These are phyloP conservation scores for Saturnispora halmiae DNA, from an alignment of 805 yeast species.

Conservation along the genomic window DNA sequence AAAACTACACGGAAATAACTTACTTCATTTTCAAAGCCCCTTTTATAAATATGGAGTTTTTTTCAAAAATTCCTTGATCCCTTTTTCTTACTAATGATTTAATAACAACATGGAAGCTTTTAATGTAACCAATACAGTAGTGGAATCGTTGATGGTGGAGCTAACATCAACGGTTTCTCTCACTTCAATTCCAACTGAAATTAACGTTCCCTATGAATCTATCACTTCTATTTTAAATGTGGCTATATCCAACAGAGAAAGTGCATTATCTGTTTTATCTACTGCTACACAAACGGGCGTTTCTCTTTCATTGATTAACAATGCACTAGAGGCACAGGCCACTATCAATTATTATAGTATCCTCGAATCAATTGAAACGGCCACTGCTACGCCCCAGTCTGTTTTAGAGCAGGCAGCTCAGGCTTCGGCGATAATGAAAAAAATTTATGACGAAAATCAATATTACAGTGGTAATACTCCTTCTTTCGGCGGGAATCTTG, in stretches of 20 bases:
- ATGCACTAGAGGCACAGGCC: slow-evolving; percentile 18
- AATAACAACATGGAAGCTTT: neutral
- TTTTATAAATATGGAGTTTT: too few species aligned
- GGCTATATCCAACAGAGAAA: slow-evolving; percentile 5
- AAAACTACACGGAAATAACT: neutral
- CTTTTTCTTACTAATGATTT: neutral
- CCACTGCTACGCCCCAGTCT: slow-evolving; percentile 15
- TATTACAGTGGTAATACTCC: slow-evolving; percentile 40
- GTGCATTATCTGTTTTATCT: slow-evolving; percentile 6
- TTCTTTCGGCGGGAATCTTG: slow-evolving; percentile 46
- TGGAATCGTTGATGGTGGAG: neutral
- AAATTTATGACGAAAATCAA: slow-evolving; percentile 15
- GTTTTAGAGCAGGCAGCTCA: slow-evolving; percentile 18
- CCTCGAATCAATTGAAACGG: slow-evolving; percentile 21
- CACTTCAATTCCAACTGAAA: slow-evolving; percentile 17
- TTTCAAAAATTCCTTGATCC: neutral
- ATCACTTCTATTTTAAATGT: slow-evolving; percentile 13
- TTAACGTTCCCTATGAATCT: slow-evolving; percentile 10
- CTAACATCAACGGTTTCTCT: neutral
- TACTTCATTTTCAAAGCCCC: too few species aligned
- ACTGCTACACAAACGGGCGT: slow-evolving; percentile 8
- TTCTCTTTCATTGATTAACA: slow-evolving; percentile 6
- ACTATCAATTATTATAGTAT: slow-evolving; percentile 19
- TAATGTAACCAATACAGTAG: neutral
- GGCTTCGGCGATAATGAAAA: slow-evolving; percentile 18